Evolutionary conservation across 768 basidiomycete genomes (phyloP).

Genomic region (Lentinula raphanica): DNA sequence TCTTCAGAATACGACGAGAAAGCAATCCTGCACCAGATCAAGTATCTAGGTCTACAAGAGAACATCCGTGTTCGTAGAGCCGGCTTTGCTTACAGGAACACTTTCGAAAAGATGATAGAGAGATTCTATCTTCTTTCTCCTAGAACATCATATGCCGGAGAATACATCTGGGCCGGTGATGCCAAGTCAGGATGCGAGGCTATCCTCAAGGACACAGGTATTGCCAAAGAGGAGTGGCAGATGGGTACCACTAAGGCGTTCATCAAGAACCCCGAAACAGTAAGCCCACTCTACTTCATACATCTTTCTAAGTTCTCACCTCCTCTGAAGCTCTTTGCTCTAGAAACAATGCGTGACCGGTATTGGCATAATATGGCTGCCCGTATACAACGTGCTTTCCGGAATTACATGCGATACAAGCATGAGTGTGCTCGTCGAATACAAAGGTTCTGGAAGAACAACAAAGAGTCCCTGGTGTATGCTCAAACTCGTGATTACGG

Average conservation of each 20-base stretch:
- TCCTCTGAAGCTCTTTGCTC: conserved; percentile 74
- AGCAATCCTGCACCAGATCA: conserved; percentile 97
- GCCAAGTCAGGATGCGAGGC: conserved; percentile 86
- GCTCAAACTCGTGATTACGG: conserved; percentile 91
- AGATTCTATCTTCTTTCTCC: conserved; percentile 95
- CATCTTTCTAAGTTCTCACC: not conserved
- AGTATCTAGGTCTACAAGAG: conserved; percentile 97
- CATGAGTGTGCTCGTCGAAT: conserved; percentile 93
- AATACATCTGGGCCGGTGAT: conserved; percentile 95
- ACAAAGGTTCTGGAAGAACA: conserved; percentile 98
- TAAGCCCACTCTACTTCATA: conserved; percentile 28
- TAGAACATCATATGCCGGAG: conserved; percentile 94
- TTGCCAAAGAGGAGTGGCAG: conserved; percentile 97
- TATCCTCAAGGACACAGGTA: conserved; percentile 93
- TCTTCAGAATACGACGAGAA: conserved; percentile 88
- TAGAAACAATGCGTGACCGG: conserved; percentile 97
- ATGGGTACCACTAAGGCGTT: conserved; percentile 99
- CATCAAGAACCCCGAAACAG: conserved; percentile 98
- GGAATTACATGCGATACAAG: conserved; percentile 94
- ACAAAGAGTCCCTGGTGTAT: conserved; percentile 89
- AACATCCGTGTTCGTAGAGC: conserved; percentile 97
- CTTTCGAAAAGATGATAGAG: conserved; percentile 99
- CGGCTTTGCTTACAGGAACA: conserved; percentile 96
- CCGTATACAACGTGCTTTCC: conserved; percentile 93
- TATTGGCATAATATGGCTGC: conserved; percentile 99